Evolutionary conservation across 495 filamentous ascomycete genomes (phyloP).

Genomic region (Chaetomium fimeti): DNA sequence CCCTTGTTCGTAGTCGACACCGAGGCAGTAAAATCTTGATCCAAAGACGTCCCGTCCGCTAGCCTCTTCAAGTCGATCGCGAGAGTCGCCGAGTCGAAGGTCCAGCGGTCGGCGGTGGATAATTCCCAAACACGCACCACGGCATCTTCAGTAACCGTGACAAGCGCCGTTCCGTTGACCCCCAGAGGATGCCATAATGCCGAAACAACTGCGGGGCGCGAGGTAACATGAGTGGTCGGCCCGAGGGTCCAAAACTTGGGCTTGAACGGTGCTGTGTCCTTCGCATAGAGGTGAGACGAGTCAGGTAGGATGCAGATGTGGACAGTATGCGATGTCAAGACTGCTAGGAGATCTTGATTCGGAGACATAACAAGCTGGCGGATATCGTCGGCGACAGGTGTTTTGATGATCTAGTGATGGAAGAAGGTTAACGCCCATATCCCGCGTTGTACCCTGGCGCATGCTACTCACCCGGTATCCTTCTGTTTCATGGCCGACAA

Average conservation of each 20-base stretch:
- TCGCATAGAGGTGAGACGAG: conserved; percentile 64
- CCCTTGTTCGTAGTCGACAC: conserved; percentile 68
- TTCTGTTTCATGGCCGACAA: conserved; percentile 33
- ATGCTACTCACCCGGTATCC: conserved; percentile 48
- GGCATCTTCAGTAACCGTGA: conserved; percentile 82
- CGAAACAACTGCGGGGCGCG: conserved; percentile 71
- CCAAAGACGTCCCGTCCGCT: conserved; percentile 69
- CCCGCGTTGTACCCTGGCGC: not conserved
- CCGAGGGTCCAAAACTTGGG: conserved; percentile 82
- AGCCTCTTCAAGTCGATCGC: conserved; percentile 80
- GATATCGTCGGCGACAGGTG: conserved; percentile 71
- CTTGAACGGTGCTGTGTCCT: conserved; percentile 63
- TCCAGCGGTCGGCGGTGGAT: conserved; percentile 72
- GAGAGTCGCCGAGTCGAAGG: conserved; percentile 76
- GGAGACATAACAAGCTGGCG: conserved; percentile 80
- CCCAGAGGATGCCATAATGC: conserved; percentile 87
- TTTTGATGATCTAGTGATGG: conserved; percentile 59
- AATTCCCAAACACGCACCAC: conserved; percentile 86
- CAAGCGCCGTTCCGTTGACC: conserved; percentile 65
- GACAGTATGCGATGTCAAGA: conserved; percentile 78
- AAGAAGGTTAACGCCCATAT: not conserved
- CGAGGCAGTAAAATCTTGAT: conserved; percentile 73
- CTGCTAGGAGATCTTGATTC: conserved; percentile 71
- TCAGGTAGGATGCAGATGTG: conserved; percentile 79
- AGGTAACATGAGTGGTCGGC: conserved; percentile 82